phyloP scores from a whole-genome alignment of 2,329 filamentous ascomycete species.

The Cryphonectria nitschkei region DNA sequence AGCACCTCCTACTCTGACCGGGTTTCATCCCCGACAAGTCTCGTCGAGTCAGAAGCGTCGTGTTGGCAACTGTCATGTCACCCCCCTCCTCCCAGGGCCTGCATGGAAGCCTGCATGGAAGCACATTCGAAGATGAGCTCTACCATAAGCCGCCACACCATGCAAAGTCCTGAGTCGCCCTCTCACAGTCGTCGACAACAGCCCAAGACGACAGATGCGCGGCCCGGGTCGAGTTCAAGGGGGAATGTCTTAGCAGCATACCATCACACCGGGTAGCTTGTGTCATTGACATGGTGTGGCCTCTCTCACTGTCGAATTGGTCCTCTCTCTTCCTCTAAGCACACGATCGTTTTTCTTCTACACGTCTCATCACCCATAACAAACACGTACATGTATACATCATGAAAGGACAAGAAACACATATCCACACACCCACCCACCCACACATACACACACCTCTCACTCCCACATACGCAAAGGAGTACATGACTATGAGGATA shows the following conservation, averaged over 20 bases:
- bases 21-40: conserved; percentile 7
- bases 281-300: neutral
- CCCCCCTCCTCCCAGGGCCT: neutral
- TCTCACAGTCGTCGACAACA: neutral
- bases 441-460: neutral
- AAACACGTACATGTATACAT: neutral
- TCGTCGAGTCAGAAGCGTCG: conserved; percentile 19
- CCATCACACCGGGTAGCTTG: neutral
- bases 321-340: neutral
- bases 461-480: conserved; percentile 5
- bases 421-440: conserved; percentile 6
- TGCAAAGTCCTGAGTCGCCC: conserved; percentile 5
- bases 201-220: neutral
- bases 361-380: neutral
- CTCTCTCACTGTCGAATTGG: neutral
- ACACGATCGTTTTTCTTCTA: no score
- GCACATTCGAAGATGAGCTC: conserved; percentile 17
- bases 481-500: conserved; percentile 17
- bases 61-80: conserved; percentile 14
- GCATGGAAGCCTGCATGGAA: conserved; percentile 26
- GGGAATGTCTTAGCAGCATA: neutral
- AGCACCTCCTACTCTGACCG: conserved; percentile 5
- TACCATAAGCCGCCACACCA: conserved; percentile 9
- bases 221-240: conserved; percentile 3
- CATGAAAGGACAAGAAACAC: conserved; percentile 18